Evolutionary conservation across 2,329 filamentous ascomycete species (phyloP), one percentile per base, ranked within the genome.

Genomic region (Diaporthe longicolla): DNA sequence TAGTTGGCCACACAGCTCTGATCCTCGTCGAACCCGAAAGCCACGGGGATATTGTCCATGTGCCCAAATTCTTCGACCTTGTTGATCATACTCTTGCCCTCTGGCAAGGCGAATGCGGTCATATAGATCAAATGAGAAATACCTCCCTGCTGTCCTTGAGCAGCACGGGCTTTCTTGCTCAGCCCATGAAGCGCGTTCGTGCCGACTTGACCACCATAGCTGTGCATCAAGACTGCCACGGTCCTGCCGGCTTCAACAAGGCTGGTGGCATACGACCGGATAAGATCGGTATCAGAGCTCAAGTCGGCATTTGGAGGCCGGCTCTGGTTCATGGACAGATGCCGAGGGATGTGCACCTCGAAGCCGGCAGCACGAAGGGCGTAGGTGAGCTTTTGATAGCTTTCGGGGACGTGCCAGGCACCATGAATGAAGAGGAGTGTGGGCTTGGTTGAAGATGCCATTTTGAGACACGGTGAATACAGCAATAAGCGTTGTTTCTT

Each of bases 171-270:
- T 9, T 76, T 68, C 1, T 55, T 8, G 9, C 78, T 75, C 0
- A 81, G 75, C 0, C 77, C 77, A 65, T 74, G 24, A 0, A 81
- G 55, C 1, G 78, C 78, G 48, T 80, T 80, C 19, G 77, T 76
- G 15, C 78, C 77, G 4, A 82, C 79, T 29, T 79, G 77, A 0
- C 79, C 79, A 19, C 80, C 80, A 57, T 81, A 81, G 1, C 77
- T 80, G 43, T 82, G 78, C 72, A 78, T 72, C 15, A 81, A 40
- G 6, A 70, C 76, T 6, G 75, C 72, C 1, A 80, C 72, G 11
- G 43, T 73, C 4, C 75, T 76, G 3, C 79, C 80, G 0, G 73
- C 74, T 1, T 70, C 52, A 5, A 78, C 66, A 4, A 81, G 79
- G 3, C 70, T 74, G 29, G 77, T 74, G 7, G 76, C 77, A 24